These are phyloP conservation scores for Lophiostoma macrostomum DNA, from an alignment of 495 filamentous ascomycete genomes.

Conservation along the genomic window DNA sequence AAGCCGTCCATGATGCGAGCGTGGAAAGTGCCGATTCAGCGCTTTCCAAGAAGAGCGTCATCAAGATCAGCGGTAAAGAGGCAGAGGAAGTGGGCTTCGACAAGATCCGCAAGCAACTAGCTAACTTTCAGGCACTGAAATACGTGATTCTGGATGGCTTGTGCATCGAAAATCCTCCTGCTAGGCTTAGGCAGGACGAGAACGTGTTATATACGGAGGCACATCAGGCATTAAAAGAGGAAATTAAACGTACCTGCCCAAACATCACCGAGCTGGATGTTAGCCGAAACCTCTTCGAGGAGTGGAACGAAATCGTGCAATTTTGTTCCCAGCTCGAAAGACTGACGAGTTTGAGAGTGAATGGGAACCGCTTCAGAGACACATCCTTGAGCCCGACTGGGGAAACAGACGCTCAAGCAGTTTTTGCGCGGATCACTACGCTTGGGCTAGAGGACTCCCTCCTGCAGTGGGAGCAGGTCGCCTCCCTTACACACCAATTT, in stretches of 20 bases:
- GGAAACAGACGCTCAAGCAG: conserved; percentile 39
- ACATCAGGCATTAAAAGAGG: conserved; percentile 7
- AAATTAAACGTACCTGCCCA: conserved; percentile 37
- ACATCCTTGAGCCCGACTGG: conserved; percentile 40
- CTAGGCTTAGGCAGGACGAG: conserved; percentile 38
- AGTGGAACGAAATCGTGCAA: conserved; percentile 58
- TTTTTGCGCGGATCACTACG: conserved; percentile 60
- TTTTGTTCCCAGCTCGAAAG: conserved; percentile 66
- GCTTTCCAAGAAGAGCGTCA: conserved; percentile 42
- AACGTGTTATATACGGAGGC: conserved; percentile 26
- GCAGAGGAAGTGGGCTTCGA: conserved; percentile 96
- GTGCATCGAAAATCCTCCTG: conserved; percentile 50
- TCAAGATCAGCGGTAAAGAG: conserved; percentile 78
- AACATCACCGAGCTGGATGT: conserved; percentile 81
- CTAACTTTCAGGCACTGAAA: conserved; percentile 70
- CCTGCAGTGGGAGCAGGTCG: conserved; percentile 68
- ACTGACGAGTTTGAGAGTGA: conserved; percentile 65
- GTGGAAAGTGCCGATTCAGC: conserved; percentile 18
- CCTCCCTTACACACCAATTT: conserved; percentile 27
- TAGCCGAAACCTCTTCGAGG: conserved; percentile 75
- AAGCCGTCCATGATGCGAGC: conserved; percentile 36
- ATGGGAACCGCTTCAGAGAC: conserved; percentile 71
- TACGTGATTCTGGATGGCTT: conserved; percentile 79
- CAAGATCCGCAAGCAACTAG: conserved; percentile 77
- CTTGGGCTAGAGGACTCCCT: conserved; percentile 72